Evolutionary conservation across 106 monocot species (phyloP).

Genomic region (Gastrodia elata): DNA sequence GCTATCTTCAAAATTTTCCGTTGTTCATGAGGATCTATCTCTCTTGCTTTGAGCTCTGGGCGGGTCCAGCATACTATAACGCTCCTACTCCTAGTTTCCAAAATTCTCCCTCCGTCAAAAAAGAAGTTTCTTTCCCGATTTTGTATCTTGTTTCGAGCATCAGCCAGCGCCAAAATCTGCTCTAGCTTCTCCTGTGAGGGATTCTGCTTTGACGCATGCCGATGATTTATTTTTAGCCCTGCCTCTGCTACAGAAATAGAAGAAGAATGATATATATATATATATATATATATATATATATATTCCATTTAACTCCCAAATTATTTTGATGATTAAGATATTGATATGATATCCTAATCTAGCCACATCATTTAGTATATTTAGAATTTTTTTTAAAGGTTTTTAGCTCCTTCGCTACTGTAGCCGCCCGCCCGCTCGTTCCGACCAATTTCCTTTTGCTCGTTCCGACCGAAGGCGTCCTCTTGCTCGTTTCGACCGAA

Average conservation of each 20-base stretch:
- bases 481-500: too few relatives aligned
- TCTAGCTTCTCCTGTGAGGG: constrained; percentile 19
- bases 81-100: constrained; percentile 70
- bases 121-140: constrained; percentile 15
- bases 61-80: constrained; percentile 57
- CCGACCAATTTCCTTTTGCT: too few relatives aligned
- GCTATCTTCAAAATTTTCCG: constrained; percentile 5
- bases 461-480: too few relatives aligned
- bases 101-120: constrained; percentile 60
- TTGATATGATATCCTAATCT: too few relatives aligned
- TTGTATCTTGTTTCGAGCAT: neutral
- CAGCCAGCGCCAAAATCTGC: constrained; percentile 15
- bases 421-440: too few relatives aligned
- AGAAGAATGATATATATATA: too few relatives aligned
- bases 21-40: constrained; percentile 17
- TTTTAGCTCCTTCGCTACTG: too few relatives aligned
- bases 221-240: neutral
- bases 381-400: too few relatives aligned
- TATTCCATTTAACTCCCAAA: too few relatives aligned
- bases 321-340: too few relatives aligned
- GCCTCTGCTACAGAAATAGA: constrained; percentile 20
- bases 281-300: too few relatives aligned
- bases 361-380: too few relatives aligned
- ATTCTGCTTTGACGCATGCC: neutral
- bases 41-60: constrained; percentile 44